Percentiles rank a stretch among this genome's conserved stretches.
These are phyloP conservation scores for Ceratocystis alfenasii DNA, from an alignment of 2,329 filamentous ascomycete genomes.

Conservation along the genomic window DNA sequence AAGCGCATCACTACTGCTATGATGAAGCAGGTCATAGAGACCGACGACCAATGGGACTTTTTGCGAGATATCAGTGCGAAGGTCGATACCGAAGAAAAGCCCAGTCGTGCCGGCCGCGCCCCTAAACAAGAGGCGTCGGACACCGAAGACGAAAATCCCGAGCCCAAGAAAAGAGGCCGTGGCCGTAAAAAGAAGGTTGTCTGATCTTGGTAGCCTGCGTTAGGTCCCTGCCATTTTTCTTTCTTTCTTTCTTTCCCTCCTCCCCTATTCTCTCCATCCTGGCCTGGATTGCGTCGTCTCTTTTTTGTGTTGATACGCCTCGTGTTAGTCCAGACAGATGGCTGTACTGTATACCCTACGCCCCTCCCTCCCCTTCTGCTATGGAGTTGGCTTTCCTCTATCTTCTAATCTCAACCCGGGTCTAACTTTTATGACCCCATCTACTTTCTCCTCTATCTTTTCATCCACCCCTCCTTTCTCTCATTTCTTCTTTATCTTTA, in stretches of 20 bases:
- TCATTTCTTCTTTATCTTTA: not conserved
- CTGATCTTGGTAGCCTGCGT: not conserved
- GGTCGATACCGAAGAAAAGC: slow-evolving; percentile 50
- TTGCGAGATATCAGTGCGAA: slow-evolving; percentile 80
- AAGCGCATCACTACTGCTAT: slow-evolving; percentile 85
- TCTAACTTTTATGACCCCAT: no score
- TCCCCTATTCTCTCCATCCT: not conserved
- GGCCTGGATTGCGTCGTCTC: no score
- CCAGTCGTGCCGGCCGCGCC: slow-evolving; percentile 31
- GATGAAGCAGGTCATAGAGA: slow-evolving; percentile 79
- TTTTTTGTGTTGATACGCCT: not conserved
- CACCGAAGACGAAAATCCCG: slow-evolving; percentile 38
- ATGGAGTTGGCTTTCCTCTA: no score
- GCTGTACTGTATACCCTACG: not conserved
- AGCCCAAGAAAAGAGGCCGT: slow-evolving; percentile 38
- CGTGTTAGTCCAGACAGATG: not conserved
- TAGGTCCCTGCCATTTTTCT: not conserved
- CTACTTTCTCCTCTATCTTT: not conserved
- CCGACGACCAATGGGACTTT: slow-evolving; percentile 90
- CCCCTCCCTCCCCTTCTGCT: no score
- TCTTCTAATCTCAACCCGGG: no score
- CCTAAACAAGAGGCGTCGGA: slow-evolving; percentile 33
- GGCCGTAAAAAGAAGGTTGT: slow-evolving; percentile 39
- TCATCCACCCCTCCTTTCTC: not conserved
- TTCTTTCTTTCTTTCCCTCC: not conserved